Base-by-base conservation (phyloP, 106 monocot genomes). In the Alisma plantagoaquatica region DNA sequence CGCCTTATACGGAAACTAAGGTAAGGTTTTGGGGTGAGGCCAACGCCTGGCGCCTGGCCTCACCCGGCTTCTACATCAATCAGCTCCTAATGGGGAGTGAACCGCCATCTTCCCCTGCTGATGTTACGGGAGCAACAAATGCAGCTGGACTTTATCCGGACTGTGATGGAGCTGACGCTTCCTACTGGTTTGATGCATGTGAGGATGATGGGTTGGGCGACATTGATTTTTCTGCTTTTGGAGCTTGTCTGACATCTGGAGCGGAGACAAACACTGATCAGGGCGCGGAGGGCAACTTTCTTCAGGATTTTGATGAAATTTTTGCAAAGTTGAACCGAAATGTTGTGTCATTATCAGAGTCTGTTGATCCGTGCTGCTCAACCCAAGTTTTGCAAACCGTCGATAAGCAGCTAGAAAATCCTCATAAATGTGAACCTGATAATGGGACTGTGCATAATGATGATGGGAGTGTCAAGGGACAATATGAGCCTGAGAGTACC, bases 151-250 rank as follows among this genome's bases (percentile, higher is more conserved):
- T n/a, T n/a, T n/a, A 19, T 27, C 35, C 47, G 20, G 32, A 20
- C n/a, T 44, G 32, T 43, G 59, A 41, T 31, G 48, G 10, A 3
- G 56, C 53, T n/a, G 55, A 75, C 61, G 49, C 57, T 23, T 79
- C 83, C 1, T 88, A 84, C 65, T 96, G 94, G 88, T 73, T 80
- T 62, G 84, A 88, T 38, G 83, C 88, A 9, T 75, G 67, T 43
- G 94, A 96, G 68, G 83, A 96, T 33, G 74, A 57, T 21, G 63
- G 27, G 31, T 47, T 86, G 49, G 60, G 67, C 27, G 70, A 54
- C 52, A 68, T 70, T 48, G 76, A 70, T 41, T 74, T 75, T 33
- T 20, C 70, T 1, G 76, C 78, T 21, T 79, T 76, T 23, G 86
- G 77, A 73, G 14, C 17, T 43, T 41, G 64, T 78, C n/a, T 8